Evolutionary conservation across 23 red algal genomes (phyloP).

Genomic region (Gracilaria caudata): DNA sequence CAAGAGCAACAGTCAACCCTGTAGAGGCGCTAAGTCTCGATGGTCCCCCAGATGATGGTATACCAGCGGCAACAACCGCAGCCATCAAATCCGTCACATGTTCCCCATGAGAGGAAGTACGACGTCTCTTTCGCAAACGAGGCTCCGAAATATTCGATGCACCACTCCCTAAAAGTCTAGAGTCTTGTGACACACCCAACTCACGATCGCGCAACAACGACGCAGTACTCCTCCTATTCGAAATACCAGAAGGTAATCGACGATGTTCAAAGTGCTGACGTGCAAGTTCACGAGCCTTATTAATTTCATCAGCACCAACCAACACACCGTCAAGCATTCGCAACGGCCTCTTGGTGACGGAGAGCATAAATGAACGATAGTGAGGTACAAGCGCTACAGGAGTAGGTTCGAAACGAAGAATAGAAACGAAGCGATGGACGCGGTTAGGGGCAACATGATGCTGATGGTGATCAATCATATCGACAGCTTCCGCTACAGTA

Average conservation of each 20-base stretch:
- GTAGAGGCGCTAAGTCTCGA: conserved; percentile 5
- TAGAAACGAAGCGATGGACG: neutral
- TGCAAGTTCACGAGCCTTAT: neutral
- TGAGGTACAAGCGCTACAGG: conserved; percentile 12
- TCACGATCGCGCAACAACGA: conserved; percentile 29
- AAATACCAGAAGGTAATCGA: neutral
- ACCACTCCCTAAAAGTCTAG: neutral
- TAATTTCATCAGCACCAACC: neutral
- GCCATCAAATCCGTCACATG: conserved; percentile 35
- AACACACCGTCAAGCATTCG: conserved; percentile 35
- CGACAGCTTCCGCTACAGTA: neutral
- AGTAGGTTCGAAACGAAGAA: conserved; percentile 3
- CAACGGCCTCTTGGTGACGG: conserved; percentile 11
- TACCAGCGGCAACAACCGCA: conserved; percentile 42
- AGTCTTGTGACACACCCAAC: neutral
- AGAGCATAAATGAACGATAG: conserved; percentile 49
- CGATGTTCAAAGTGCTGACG: neutral
- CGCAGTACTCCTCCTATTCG: neutral
- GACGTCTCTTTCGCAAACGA: conserved; percentile 3
- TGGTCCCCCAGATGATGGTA: neutral
- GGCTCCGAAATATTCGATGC: neutral
- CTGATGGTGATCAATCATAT: neutral
- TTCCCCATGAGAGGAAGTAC: neutral
- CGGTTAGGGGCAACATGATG: neutral
- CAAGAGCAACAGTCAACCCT: conserved; percentile 7